Evolutionary conservation across 2,329 filamentous ascomycete genomes (phyloP), one percentile per base, ranked within the genome.

Genomic region (Ophiostoma novo-ulmi): DNA sequence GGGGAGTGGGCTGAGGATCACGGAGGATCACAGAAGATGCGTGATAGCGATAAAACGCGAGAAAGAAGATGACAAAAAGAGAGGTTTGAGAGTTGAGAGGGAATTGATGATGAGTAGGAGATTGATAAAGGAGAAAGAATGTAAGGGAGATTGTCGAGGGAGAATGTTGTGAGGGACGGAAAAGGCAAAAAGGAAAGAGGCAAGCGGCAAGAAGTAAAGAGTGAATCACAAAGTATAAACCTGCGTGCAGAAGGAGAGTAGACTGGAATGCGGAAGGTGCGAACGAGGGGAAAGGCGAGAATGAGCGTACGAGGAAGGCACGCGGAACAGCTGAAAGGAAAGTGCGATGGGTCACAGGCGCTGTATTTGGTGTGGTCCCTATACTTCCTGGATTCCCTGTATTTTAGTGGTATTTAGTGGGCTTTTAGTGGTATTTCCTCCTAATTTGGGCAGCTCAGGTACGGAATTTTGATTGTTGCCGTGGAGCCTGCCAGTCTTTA

Each of bases 381-480:
- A 17, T 58, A 58, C 26, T 58, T 58, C 11, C 44, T n/a, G 6
- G 8, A 10, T 58, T 22, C 22, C n/a, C 22, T 58, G 22, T 26
- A 26, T 26, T 58, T 26, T 22, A 58, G n/a, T 58, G n/a, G 52
- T 58, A 22, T 31, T 13, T 48, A 48, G 44, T 48, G 44, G 44
- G 41, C 14, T 48, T 48, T 48, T 48, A n/a, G 44, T n/a, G 44
- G 44, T 48, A n/a, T 48, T n/a, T 17, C 4, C 44, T 20, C 8
- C 44, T 48, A n/a, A 14, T 35, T 35, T 22, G 36, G 63, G 63
- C 31, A n/a, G 35, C 20, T 39, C 17, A 20, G 61, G 61, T 36
- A 41, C 63, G 63, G 20, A 65, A 65, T 65, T 39, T 39, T 38
- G 63, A 22, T 65, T 65, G 63, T 65, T 65, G 63, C 63, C 63